phyloP scores from a whole-genome alignment of 2,329 filamentous ascomycete genomes.

The Trematosphaeria pertusa region DNA sequence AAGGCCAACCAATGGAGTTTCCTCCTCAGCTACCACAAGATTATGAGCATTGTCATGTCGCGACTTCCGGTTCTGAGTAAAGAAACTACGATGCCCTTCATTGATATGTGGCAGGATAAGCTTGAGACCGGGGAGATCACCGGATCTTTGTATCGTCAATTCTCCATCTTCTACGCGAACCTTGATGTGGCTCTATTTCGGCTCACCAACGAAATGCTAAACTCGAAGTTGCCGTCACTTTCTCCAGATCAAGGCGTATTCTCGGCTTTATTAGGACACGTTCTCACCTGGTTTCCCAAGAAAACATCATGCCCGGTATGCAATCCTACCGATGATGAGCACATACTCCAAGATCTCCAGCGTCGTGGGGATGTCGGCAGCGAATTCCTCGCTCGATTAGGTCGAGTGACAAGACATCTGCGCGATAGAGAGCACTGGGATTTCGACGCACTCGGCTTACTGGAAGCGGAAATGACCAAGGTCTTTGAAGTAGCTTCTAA shows the following conservation, averaged over 20 bases:
- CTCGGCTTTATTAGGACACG: slow-evolving; percentile 1
- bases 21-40: slow-evolving; percentile 6
- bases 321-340: background rate
- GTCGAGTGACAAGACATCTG: slow-evolving; percentile 1
- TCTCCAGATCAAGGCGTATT: no score
- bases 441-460: background rate
- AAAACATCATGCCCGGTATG: slow-evolving; percentile 6
- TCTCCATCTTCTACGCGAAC: slow-evolving; percentile 1
- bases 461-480: background rate
- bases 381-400: slow-evolving; percentile 1
- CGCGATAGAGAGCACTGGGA: background rate
- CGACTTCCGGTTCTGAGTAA: background rate
- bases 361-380: background rate
- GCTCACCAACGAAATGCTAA: background rate
- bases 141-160: background rate
- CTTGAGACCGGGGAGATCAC: background rate
- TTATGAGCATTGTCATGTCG: slow-evolving; percentile 5
- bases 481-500: background rate
- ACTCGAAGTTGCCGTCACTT: background rate
- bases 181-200: background rate
- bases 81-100: background rate
- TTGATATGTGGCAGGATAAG: background rate
- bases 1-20: background rate
- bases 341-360: background rate
- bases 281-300: slow-evolving; percentile 3